Conservation (phyloP, 1,139 yeast species). For the Schizosaccharomyces versatilis region DNA sequence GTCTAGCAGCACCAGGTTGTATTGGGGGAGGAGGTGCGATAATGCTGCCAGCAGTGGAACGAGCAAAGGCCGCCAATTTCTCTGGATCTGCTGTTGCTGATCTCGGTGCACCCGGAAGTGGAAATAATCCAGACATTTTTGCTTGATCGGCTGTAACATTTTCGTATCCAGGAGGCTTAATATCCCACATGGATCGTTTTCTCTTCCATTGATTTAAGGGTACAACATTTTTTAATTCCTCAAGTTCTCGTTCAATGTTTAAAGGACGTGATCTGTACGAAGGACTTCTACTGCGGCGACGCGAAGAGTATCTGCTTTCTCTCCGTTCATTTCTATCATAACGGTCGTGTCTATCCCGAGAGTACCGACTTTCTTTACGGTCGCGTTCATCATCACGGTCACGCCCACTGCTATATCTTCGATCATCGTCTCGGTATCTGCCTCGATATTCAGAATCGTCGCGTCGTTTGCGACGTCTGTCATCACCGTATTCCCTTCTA, state of each 20-base stretch:
- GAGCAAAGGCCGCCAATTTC: conserved; percentile 30
- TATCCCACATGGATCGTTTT: conserved; percentile 48
- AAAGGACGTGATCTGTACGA: conserved; percentile 7
- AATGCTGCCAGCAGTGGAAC: conserved; percentile 20
- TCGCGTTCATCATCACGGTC: conserved; percentile 13
- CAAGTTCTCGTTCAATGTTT: conserved; percentile 13
- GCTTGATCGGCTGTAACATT: conserved; percentile 58
- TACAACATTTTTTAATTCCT: conserved; percentile 17
- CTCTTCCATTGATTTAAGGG: conserved; percentile 27
- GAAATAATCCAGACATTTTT: conserved; percentile 60
- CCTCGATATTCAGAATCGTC: conserved; percentile 11
- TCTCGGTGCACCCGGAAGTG: conserved; percentile 47
- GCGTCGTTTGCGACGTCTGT: conserved; percentile 6
- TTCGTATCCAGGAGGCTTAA: conserved; percentile 54
- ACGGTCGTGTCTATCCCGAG: conserved; percentile 3
- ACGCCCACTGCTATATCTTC: conserved; percentile 14
- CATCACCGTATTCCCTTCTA: conserved; percentile 3
- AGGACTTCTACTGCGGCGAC: conserved; percentile 8
- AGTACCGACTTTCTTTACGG: conserved; percentile 5
- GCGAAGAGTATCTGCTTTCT: neutral
- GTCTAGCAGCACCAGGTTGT: conserved; percentile 16
- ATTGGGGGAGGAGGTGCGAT: conserved; percentile 11
- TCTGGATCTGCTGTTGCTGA: conserved; percentile 29
- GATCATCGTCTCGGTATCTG: conserved; percentile 12
- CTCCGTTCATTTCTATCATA: conserved; percentile 3